These are phyloP conservation scores for Globisporangium paddicum DNA, from an alignment of 352 stramenopile species.

Conservation along the genomic window DNA sequence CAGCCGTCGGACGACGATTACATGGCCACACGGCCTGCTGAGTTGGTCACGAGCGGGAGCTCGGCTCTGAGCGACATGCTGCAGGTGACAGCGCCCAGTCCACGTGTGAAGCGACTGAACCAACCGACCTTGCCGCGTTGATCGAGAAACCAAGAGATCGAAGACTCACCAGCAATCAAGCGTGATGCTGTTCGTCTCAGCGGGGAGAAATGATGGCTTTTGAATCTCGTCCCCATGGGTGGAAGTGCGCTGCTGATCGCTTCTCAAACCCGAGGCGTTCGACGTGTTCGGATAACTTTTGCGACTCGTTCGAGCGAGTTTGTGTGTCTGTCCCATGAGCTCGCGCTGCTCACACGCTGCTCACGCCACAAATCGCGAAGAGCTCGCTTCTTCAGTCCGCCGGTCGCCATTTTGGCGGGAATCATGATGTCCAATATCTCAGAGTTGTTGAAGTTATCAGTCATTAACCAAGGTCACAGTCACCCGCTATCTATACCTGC, in stretches of 20 bases:
- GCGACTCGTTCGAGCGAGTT: no score
- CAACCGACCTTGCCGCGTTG: neutral
- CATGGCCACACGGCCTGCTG: neutral
- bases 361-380: no score
- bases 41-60: neutral
- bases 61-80: neutral
- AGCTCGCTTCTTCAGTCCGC: no score
- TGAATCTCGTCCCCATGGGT: neutral
- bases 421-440: no score
- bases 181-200: no score
- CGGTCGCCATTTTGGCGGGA: no score
- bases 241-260: neutral
- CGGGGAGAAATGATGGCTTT: neutral
- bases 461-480: neutral
- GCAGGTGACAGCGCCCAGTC: neutral
- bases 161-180: neutral
- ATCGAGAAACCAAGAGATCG: neutral
- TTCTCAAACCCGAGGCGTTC: no score
- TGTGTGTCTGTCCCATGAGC: no score
- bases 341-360: no score
- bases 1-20: neutral
- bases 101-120: constrained; percentile 1
- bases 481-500: no score
- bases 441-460: neutral
- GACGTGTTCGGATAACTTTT: no score